phyloP scores from a whole-genome alignment of 2,329 filamentous ascomycete species.

The Ceratocystis albifundus region DNA sequence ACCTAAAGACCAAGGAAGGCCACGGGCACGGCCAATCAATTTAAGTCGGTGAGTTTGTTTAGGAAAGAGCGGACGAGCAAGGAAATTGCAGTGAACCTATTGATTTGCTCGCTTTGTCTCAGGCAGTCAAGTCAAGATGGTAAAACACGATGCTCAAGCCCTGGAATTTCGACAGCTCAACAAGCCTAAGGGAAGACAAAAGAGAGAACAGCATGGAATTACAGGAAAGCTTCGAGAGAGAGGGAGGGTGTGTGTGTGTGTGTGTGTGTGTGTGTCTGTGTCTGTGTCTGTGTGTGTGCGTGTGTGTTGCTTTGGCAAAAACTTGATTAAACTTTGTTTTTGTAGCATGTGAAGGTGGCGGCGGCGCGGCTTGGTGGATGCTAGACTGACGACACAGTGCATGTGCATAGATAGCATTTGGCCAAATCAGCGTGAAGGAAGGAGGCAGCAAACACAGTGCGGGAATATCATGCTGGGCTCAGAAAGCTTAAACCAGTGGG shows the following conservation, averaged over 20 bases:
- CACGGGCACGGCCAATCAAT: no score
- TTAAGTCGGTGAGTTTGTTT: not conserved
- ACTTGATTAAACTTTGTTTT: not conserved
- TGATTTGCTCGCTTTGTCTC: not conserved
- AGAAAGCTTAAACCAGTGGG: no score
- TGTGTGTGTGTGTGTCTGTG: no score
- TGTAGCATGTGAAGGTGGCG: conserved; percentile 7
- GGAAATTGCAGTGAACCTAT: conserved; percentile 4
- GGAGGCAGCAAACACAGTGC: conserved; percentile 2
- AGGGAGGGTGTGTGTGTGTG: no score
- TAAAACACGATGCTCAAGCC: not conserved
- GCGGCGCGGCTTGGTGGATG: not conserved
- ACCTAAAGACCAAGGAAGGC: no score
- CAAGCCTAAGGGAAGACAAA: not conserved
- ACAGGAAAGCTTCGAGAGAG: not conserved
- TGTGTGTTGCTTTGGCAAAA: not conserved
- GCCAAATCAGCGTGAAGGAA: not conserved
- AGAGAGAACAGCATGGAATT: not conserved
- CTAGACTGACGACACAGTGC: conserved; percentile 9
- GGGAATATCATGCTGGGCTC: no score
- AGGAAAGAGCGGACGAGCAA: not conserved
- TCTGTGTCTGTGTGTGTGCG: no score
- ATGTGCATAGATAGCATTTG: not conserved
- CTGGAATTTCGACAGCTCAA: not conserved
- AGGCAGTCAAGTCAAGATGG: not conserved